Conservation (phyloP, 352 stramenopile species). For the Globisporangium perplexum region DNA sequence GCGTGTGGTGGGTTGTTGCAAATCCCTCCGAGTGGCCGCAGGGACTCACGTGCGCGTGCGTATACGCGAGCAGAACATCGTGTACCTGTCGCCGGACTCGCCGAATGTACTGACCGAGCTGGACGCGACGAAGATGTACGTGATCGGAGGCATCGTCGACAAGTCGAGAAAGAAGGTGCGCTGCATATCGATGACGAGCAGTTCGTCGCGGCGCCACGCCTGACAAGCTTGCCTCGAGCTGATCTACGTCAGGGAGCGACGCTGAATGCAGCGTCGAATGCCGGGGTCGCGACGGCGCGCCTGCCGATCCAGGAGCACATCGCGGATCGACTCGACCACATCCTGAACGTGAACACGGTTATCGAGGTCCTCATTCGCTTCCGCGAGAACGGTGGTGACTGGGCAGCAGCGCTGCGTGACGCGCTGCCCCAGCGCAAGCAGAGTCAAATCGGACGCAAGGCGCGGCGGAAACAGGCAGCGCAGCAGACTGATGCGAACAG, state of each 20-base stretch:
- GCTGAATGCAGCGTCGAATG: constrained; percentile 36
- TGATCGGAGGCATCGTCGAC: constrained; percentile 80
- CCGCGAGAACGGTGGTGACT: constrained; percentile 31
- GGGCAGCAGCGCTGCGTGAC: constrained; percentile 35
- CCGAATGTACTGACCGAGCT: constrained; percentile 53
- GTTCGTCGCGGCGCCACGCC: neutral
- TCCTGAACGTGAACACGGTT: constrained; percentile 80
- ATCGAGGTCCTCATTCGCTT: constrained; percentile 64
- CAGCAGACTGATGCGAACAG: neutral
- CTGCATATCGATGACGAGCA: neutral
- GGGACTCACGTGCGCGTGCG: neutral
- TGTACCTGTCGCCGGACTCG: constrained; percentile 76
- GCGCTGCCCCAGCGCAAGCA: constrained; percentile 51
- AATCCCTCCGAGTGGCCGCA: no score
- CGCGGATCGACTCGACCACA: constrained; percentile 60
- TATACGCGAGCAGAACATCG: constrained; percentile 25
- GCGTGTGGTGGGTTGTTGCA: no score
- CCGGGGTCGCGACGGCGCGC: constrained; percentile 46
- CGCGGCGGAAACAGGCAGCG: constrained; percentile 13
- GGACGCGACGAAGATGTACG: constrained; percentile 64
- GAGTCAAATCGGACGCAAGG: constrained; percentile 29
- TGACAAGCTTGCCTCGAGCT: neutral
- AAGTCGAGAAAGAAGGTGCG: constrained; percentile 64
- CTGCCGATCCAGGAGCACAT: constrained; percentile 75
- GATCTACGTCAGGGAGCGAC: constrained; percentile 34